Evolutionary conservation across 1,139 yeast species (phyloP).

Genomic region (Torulaspora pretoriensis): DNA sequence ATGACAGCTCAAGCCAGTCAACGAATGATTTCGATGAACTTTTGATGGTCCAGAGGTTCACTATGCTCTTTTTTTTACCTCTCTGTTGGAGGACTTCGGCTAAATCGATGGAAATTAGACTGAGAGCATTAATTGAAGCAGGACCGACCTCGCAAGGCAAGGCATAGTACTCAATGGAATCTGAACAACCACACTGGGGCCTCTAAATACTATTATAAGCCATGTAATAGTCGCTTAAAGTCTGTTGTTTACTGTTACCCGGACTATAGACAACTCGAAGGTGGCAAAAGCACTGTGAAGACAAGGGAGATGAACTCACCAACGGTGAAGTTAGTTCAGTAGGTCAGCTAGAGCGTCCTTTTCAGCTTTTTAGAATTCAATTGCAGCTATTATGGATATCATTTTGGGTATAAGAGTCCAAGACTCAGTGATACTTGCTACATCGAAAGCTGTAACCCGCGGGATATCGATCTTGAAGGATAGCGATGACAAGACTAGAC

Average conservation of each 20-base stretch:
- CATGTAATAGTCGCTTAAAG: no score
- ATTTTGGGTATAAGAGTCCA: constrained; percentile 78
- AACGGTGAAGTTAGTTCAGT: neutral
- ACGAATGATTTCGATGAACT: neutral
- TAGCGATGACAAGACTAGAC: constrained; percentile 83
- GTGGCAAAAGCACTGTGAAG: constrained; percentile 12
- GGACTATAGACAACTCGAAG: constrained; percentile 4
- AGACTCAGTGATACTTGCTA: constrained; percentile 80
- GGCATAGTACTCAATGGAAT: no score
- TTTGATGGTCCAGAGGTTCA: no score
- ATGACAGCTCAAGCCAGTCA: neutral
- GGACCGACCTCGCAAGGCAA: no score
- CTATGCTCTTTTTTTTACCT: no score
- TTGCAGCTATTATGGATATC: constrained; percentile 62
- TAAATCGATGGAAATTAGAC: no score
- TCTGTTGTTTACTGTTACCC: constrained; percentile 6
- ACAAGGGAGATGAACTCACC: constrained; percentile 5
- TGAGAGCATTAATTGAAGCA: no score
- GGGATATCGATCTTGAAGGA: constrained; percentile 88
- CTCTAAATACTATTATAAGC: no score
- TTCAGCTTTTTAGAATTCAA: neutral
- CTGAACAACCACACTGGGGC: no score
- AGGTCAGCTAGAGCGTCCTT: neutral
- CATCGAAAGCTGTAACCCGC: constrained; percentile 89
- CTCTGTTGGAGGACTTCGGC: no score